phyloP scores from a whole-genome alignment of 495 filamentous ascomycete species.

The Bacidia rubella region DNA sequence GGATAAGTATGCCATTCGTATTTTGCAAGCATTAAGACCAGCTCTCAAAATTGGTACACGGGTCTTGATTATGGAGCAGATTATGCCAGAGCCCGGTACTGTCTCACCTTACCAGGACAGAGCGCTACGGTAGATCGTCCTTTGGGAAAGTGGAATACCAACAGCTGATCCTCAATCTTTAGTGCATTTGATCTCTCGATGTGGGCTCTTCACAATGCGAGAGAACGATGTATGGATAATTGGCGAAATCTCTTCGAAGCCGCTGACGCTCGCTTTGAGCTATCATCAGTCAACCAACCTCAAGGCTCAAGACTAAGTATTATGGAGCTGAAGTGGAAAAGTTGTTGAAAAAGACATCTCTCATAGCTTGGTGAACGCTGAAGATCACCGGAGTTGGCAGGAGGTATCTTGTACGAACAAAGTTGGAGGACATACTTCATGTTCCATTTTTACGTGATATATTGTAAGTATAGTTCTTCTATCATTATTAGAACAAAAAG shows the following conservation, averaged over 20 bases:
- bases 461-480: too few species aligned
- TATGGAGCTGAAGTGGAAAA: not conserved
- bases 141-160: not conserved
- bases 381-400: too few species aligned
- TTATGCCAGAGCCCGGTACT: constrained; percentile 21
- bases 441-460: too few species aligned
- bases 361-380: too few species aligned
- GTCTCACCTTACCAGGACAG: constrained; percentile 11
- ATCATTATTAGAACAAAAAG: too few species aligned
- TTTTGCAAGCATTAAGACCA: constrained; percentile 41
- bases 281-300: constrained; percentile 10
- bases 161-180: not conserved
- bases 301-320: constrained; percentile 6
- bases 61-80: constrained; percentile 32
- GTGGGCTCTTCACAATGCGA: constrained; percentile 23
- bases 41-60: constrained; percentile 40
- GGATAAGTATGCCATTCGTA: constrained; percentile 21
- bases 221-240: constrained; percentile 22
- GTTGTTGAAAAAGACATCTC: too few species aligned
- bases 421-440: too few species aligned
- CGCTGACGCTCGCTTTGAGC: constrained; percentile 20
- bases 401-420: too few species aligned
- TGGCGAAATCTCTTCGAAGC: constrained; percentile 23
- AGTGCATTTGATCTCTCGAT: constrained; percentile 27
- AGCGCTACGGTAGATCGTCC: constrained; percentile 1